Evolutionary conservation across 2,329 filamentous ascomycete species (phyloP), one percentile per base, ranked within the genome.

Genomic region (Pestalotiopsis sp.): DNA sequence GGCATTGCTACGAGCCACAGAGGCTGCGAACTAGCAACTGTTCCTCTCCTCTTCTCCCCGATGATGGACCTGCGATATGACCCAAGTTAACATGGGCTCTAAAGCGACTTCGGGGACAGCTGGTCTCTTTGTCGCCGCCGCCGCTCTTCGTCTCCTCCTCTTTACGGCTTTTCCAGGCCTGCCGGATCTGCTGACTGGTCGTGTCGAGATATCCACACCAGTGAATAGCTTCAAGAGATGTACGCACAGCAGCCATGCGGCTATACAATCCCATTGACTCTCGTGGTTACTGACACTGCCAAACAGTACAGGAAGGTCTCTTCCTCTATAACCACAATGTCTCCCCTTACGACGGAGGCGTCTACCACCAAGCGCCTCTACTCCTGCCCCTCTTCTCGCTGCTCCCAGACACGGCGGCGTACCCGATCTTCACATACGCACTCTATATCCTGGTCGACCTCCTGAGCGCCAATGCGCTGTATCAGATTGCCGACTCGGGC

Each of bases 171-270:
- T 98, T 78, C 95, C 96, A 71, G 89, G 88, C 49, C 86, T 99
- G 56, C 93, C 95, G 66, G 91, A 94, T 79, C 86, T 97, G 71
- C 86, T 99, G 71, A 96, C 94, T 23, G 93, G 92, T 72, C 92
- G 96, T 77, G 96, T 98, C 75, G 96, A 99, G 85, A 92, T 99
- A 76, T 98, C 96, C 59, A 99, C 96, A 25, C 95, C 96, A 52
- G 92, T 98, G 61, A 98, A 94, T 75, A 97, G 95, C 87, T 99
- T 98, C 88, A 98, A 98, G 85, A 90, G 96, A 89, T 85, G 95
- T 97, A 86, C 81, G 92, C 63, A 63, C 57, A 36, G 39, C 36
- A 13, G 25, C 41, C 49, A 1, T 39, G 31, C 17, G 11, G 31
- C 7, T 31, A 20, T 25, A 2, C 11, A 4, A 52, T 5, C 5